Base-by-base conservation (phyloP, 2,329 filamentous ascomycete species). In the Arthroderma sp. region DNA sequence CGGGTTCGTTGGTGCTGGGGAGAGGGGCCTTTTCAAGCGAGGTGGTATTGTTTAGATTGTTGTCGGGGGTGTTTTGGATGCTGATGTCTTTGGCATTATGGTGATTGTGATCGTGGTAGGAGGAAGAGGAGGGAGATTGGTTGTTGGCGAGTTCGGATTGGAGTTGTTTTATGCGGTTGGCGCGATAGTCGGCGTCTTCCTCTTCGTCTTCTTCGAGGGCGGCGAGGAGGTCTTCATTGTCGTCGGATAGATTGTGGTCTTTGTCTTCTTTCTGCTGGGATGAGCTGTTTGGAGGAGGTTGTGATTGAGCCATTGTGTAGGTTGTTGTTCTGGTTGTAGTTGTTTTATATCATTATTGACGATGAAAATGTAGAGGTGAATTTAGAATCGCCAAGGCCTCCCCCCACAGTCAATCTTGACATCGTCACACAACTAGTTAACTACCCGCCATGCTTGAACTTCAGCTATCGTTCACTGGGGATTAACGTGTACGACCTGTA, bases 171-270 rank as follows among this genome's bases (percentile, higher is more conserved):
- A 78, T 66, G 29, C 76, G 72, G 43, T 71, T 66, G 51, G 75
- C 73, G 46, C 74, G 73, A 56, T 78, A 74, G 44, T 65, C 63
- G 29, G 65, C 61, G 55, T 77, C 71, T 10, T 40, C 30, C 48
- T 77, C 71, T 58, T 71, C 66, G 36, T 63, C 58, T 53, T 71
- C 68, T 38, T 80, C 69, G 44, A 71, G 68, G 32, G 72, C 73
- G 51, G 80, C 74, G 44, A 81, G 68, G 38, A 73, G 74, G 54
- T 79, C 77, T 56, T 77, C 72, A 56, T 77, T 72, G 49, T 72
- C 69, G 32, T 49, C 42, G 15, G 15, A 22, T 22, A 22, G 15
- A 22, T 22, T 22, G 3, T 22, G 3, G 29, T 48, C 40, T n/a
- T 11, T 29, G 37, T 40, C 34, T 33, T 30, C 37, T 10, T 42